Percentiles rank a stretch among this genome's conserved stretches.
Conservation (phyloP, 2,329 filamentous ascomycete species). For the Xylaria hypoxylon region DNA sequence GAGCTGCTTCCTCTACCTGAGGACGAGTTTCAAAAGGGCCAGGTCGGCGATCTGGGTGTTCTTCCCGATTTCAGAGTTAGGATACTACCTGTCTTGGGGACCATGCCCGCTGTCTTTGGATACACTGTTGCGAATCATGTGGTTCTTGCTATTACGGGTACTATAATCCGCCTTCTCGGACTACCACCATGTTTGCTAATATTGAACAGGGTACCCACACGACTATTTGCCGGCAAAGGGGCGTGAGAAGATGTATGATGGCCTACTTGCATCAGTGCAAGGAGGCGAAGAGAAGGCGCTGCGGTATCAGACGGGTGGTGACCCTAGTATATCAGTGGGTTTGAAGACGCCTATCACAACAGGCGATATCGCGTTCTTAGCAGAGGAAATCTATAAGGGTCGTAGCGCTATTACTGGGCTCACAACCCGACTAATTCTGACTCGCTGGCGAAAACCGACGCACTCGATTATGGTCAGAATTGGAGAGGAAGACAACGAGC, state of each 20-base stretch:
- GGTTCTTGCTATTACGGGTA: constrained; percentile 77
- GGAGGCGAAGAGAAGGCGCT: constrained; percentile 82
- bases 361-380: constrained; percentile 85
- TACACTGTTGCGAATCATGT: constrained; percentile 93
- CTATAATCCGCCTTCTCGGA: background rate
- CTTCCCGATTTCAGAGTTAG: constrained; percentile 92
- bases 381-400: constrained; percentile 89
- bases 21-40: constrained; percentile 87
- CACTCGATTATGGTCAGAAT: constrained; percentile 68
- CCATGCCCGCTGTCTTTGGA: constrained; percentile 97
- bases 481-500: constrained; percentile 75
- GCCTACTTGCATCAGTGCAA: constrained; percentile 80
- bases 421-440: constrained; percentile 80
- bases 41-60: constrained; percentile 86
- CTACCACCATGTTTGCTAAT: constrained; percentile 22
- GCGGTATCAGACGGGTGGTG: constrained; percentile 60
- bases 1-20: constrained; percentile 87
- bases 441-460: constrained; percentile 79
- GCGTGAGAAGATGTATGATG: constrained; percentile 92
- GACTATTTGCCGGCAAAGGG: constrained; percentile 85
- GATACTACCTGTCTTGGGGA: constrained; percentile 94
- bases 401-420: constrained; percentile 86
- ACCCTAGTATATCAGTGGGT: constrained; percentile 69
- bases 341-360: constrained; percentile 82
- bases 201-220: constrained; percentile 78